These are phyloP conservation scores for Penicillium crystallinum DNA, from an alignment of 495 filamentous ascomycete species.

Conservation along the genomic window DNA sequence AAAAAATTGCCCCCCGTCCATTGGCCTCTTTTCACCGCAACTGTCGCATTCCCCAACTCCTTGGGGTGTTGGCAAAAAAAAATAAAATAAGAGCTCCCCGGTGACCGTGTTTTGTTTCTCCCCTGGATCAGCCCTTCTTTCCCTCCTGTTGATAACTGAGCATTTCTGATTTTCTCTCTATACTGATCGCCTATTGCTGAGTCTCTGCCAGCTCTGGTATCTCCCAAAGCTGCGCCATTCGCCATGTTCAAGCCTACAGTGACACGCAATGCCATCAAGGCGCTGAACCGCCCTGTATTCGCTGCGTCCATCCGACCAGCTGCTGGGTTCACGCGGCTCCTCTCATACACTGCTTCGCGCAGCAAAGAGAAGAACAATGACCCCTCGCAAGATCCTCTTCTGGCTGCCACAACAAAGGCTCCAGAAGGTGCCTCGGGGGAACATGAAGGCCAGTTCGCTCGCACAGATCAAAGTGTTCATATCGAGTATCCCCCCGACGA, in stretches of 20 bases:
- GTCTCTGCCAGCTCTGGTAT: neutral
- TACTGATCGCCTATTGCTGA: neutral
- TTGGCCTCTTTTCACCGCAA: constrained; percentile 19
- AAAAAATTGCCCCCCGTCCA: neutral
- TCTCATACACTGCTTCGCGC: constrained; percentile 31
- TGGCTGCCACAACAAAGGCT: constrained; percentile 29
- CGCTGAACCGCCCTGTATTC: constrained; percentile 8
- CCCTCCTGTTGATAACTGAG: neutral
- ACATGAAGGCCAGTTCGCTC: constrained; percentile 54
- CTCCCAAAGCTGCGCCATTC: neutral
- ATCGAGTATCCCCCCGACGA: constrained; percentile 71
- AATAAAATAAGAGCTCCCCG: neutral
- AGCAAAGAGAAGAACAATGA: constrained; percentile 24
- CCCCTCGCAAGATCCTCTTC: constrained; percentile 24
- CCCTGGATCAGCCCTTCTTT: neutral
- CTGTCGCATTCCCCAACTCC: constrained; percentile 21
- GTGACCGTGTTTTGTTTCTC: neutral
- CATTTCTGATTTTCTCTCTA: neutral
- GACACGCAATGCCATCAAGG: constrained; percentile 27
- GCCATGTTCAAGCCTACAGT: constrained; percentile 33
- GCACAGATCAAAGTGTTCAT: constrained; percentile 70
- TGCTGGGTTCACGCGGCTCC: constrained; percentile 16
- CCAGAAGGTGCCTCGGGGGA: constrained; percentile 28
- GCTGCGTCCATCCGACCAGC: constrained; percentile 17
- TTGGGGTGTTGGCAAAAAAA: neutral